Base-by-base conservation (phyloP, 129 eudicot species). In the Flaveria linearis region DNA sequence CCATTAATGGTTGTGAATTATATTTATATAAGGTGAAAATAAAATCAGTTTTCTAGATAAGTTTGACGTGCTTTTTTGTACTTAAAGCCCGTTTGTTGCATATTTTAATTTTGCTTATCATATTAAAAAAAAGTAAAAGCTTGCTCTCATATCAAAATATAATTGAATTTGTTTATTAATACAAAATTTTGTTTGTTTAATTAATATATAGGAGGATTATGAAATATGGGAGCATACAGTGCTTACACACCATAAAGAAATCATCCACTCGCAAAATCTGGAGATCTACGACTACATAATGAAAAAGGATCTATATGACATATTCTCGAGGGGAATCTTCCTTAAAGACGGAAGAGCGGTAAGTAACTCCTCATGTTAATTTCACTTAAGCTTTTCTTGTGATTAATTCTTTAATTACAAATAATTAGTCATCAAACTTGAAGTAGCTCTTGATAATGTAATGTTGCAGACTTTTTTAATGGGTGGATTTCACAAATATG, bases 271-370 rank as follows among this genome's bases (percentile, higher is more conserved):
- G 46, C 22, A 43, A 50, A 70, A 12, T 0, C 20, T 8, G 22
- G 9, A 25, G 61, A 25, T 2, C 30, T 4, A 16, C 23, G 10
- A 41, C 51, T 17, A 6, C 10, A 9, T 25, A 22, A 69, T 13
- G 62, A 47, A 25, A 47, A 70, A 25, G 75, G 75, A 71, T 16
- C 39, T 71, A 45, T 28, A 26, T 12, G 16, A 71, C 4, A 49
- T n/a, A 20, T 33, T 49, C 43, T 26, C 45, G 42, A 16, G 13
- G 30, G 75, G 75, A 49, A 25, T 71, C 53, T 39, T 49, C 25
- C 43, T 49, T 50, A 22, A 11, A 15, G 61, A 71, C 12, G 13
- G 28, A 43, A 18, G 46, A 50, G 47, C 28, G 75, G 75, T 71
- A 71, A 71, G 14, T 71, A 30, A 13, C 33, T 15, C 9, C 1